Evolutionary conservation across 2,329 filamentous ascomycete species (phyloP).

Genomic region (Pyricularia grisea): DNA sequence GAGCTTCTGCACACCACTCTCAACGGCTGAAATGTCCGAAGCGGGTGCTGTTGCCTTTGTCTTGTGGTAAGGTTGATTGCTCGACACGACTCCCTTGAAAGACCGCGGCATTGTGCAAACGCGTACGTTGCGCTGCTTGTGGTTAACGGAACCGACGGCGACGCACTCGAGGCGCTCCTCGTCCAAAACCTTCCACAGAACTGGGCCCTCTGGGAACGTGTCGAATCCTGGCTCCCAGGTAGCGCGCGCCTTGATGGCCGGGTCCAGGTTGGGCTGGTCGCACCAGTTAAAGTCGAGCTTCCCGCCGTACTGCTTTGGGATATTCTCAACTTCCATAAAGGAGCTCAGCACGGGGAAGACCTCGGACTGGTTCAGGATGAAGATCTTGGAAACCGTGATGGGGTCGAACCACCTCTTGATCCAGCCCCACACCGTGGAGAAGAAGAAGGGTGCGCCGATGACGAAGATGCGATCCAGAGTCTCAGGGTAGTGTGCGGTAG

Average conservation of each 20-base stretch:
- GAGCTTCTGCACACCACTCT: slow-evolving; percentile 12
- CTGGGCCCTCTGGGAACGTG: slow-evolving; percentile 46
- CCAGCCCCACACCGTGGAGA: slow-evolving; percentile 91
- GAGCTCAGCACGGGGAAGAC: slow-evolving; percentile 66
- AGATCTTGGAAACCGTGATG: slow-evolving; percentile 91
- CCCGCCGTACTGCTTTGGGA: slow-evolving; percentile 85
- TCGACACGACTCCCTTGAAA: slow-evolving; percentile 15
- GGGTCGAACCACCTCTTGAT: slow-evolving; percentile 94
- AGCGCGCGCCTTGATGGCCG: slow-evolving; percentile 37
- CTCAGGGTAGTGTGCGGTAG: slow-evolving; percentile 91
- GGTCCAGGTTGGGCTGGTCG: slow-evolving; percentile 64
- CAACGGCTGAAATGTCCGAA: slow-evolving; percentile 6
- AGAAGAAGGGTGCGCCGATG: slow-evolving; percentile 83
- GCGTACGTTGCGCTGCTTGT: slow-evolving; percentile 32
- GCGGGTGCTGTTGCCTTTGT: slow-evolving; percentile 5
- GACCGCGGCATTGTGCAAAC: slow-evolving; percentile 42
- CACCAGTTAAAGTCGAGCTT: slow-evolving; percentile 77
- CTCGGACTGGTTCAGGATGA: slow-evolving; percentile 68
- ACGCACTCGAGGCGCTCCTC: slow-evolving; percentile 40
- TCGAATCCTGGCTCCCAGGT: slow-evolving; percentile 42
- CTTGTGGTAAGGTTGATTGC: slow-evolving; percentile 3
- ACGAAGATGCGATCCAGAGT: slow-evolving; percentile 72
- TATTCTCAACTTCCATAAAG: slow-evolving; percentile 75
- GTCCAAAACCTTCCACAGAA: slow-evolving; percentile 44
- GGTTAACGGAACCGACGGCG: slow-evolving; percentile 37